Percentiles rank a stretch among this genome's conserved stretches.
Conservation (phyloP, 352 stramenopile genomes). For the Thraustochytrium striatum region DNA sequence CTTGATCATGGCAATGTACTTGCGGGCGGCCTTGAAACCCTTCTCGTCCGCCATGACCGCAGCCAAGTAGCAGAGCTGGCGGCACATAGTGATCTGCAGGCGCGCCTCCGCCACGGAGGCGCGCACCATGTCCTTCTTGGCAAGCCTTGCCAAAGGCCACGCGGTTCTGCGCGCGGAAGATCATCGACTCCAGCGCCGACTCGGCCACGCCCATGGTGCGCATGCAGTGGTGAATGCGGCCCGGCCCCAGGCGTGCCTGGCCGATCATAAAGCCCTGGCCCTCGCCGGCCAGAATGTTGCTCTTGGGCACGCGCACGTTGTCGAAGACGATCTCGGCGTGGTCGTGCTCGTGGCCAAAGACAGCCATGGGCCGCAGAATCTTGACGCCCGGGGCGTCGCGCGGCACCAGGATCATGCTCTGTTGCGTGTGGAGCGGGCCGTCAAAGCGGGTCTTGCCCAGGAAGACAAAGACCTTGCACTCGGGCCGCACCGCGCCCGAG, state of each 20-base stretch:
- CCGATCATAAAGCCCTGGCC: constrained; percentile 80
- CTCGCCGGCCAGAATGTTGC: constrained; percentile 61
- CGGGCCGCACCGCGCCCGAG: constrained; percentile 80
- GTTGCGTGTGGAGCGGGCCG: constrained; percentile 63
- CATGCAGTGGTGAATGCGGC: constrained; percentile 97
- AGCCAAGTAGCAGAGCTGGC: constrained; percentile 40
- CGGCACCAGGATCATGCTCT: constrained; percentile 72
- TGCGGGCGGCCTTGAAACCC: constrained; percentile 74
- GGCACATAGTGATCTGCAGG: constrained; percentile 70
- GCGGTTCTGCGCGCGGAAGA: constrained; percentile 56
- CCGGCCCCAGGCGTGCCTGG: constrained; percentile 74
- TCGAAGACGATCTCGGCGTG: constrained; percentile 73
- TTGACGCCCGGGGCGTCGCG: constrained; percentile 56
- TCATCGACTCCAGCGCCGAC: constrained; percentile 72
- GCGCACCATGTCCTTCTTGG: constrained; percentile 48
- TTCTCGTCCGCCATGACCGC: constrained; percentile 60
- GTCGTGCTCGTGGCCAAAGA: constrained; percentile 92
- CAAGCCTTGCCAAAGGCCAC: constrained; percentile 52
- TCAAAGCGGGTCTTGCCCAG: constrained; percentile 55
- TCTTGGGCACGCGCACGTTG: constrained; percentile 56
- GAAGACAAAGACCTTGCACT: constrained; percentile 75
- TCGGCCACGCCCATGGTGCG: constrained; percentile 82
- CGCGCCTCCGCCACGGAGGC: constrained; percentile 47
- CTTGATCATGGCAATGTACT: constrained; percentile 94
- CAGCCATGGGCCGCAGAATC: constrained; percentile 66